Evolutionary conservation across 176 grass and related monocot species (phyloP).

Genomic region (Cenchrus americanus): DNA sequence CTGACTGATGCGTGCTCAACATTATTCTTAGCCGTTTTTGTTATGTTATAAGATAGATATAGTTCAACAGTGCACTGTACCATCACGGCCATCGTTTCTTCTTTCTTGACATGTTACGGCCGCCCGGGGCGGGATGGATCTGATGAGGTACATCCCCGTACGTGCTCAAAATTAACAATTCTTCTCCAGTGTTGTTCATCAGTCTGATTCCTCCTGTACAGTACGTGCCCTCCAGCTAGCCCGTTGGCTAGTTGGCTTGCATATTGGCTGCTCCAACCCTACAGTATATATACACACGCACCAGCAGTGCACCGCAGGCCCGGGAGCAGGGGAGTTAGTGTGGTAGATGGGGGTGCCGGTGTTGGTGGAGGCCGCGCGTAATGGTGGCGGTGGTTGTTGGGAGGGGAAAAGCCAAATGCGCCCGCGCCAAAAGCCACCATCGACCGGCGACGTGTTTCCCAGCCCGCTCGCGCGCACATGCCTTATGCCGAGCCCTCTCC

Average conservation of each 20-base stretch:
- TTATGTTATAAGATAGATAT: no score
- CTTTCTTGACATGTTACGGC: no score
- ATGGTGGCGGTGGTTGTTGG: slow-evolving; percentile 54
- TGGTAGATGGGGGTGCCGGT: slow-evolving; percentile 40
- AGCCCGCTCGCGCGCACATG: slow-evolving; percentile 34
- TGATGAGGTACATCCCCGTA: no score
- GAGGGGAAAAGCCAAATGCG: not conserved
- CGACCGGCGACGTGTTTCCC: slow-evolving; percentile 10
- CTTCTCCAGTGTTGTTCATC: no score
- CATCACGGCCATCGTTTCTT: no score
- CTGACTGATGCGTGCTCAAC: not conserved
- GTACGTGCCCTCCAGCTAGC: no score
- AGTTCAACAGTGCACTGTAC: no score
- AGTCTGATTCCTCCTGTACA: no score
- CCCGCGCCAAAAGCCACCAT: slow-evolving; percentile 9
- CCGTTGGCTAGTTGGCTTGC: no score
- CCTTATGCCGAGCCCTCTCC: not conserved
- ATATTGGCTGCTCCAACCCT: no score
- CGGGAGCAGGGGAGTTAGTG: slow-evolving; percentile 48
- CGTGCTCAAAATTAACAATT: no score
- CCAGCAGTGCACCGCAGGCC: not conserved
- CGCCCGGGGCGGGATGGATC: no score
- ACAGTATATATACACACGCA: not conserved
- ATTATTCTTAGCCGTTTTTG: not conserved
- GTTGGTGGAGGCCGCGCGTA: slow-evolving; percentile 45